A percentile compares a stretch with the other conserved stretches of the same genome.
Evolutionary conservation across 2,329 filamentous ascomycete species (phyloP).

Genomic region (Cordyceps tenuipes): DNA sequence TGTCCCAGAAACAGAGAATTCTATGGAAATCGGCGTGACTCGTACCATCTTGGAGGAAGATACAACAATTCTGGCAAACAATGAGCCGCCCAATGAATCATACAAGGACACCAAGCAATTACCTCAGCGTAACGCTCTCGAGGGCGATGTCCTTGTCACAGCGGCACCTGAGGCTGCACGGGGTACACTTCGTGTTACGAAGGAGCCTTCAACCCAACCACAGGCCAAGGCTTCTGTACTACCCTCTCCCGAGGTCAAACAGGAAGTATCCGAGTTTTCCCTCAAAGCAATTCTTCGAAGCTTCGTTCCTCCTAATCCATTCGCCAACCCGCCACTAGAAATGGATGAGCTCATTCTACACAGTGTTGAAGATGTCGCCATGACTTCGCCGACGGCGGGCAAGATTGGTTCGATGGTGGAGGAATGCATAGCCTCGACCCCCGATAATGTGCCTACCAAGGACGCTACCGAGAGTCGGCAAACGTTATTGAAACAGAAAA

Average conservation of each 20-base stretch:
- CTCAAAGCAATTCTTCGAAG: constrained; percentile 18
- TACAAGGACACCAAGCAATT: background rate
- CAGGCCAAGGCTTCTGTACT: background rate
- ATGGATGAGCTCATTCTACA: background rate
- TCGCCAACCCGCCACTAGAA: constrained; percentile 16
- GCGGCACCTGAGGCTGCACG: background rate
- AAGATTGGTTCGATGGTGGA: too few species aligned
- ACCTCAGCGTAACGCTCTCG: background rate
- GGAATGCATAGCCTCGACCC: background rate
- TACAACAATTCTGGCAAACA: background rate
- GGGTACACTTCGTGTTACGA: background rate
- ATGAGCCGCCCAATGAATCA: background rate
- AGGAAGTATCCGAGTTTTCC: constrained; percentile 14
- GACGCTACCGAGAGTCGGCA: background rate
- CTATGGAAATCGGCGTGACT: background rate
- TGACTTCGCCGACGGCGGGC: background rate
- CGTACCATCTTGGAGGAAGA: too few species aligned
- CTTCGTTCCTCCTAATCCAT: constrained; percentile 19
- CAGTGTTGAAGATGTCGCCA: background rate
- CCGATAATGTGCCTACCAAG: background rate
- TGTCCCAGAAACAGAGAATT: too few species aligned
- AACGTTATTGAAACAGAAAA: background rate
- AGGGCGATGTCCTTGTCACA: background rate
- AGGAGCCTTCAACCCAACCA: constrained; percentile 24
- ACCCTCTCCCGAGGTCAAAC: background rate